Conservation (phyloP, 2,329 filamentous ascomycete species). For the Fusarium newnesense region DNA sequence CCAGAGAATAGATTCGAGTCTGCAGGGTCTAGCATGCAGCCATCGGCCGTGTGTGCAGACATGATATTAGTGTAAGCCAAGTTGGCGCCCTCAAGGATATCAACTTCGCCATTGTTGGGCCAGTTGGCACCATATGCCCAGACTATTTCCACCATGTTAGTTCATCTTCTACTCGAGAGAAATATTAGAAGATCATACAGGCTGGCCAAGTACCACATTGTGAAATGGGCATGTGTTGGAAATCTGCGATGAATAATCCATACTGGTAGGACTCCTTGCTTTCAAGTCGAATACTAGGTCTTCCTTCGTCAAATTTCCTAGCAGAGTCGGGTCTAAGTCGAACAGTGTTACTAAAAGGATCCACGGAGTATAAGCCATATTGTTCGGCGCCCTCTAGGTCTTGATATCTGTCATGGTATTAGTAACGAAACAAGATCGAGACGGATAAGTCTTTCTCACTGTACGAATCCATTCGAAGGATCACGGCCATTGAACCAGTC, state of each 20-base stretch:
- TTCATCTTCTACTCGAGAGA: neutral
- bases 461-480: conserved; percentile 74
- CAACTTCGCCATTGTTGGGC: conserved; percentile 73
- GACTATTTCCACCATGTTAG: conserved; percentile 47
- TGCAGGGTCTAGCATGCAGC: conserved; percentile 44
- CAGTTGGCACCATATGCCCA: conserved; percentile 67
- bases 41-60: conserved; percentile 66
- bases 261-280: conserved; percentile 72
- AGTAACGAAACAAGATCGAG: conserved; percentile 21
- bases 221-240: conserved; percentile 77
- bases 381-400: conserved; percentile 52
- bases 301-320: conserved; percentile 55
- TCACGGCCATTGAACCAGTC: conserved; percentile 64
- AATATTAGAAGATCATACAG: conserved; percentile 55
- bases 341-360: conserved; percentile 55
- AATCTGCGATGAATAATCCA: conserved; percentile 77
- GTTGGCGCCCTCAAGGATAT: conserved; percentile 78
- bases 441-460: conserved; percentile 58
- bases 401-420: conserved; percentile 53
- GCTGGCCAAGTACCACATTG: conserved; percentile 80
- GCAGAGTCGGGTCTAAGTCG: conserved; percentile 57
- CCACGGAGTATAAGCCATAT: conserved; percentile 55
- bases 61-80: conserved; percentile 67
- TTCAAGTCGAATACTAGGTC: conserved; percentile 72
- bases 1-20: conserved; percentile 43